Conservation (phyloP, 2,329 filamentous ascomycete genomes). For the Purpureocillium lavendulum region DNA sequence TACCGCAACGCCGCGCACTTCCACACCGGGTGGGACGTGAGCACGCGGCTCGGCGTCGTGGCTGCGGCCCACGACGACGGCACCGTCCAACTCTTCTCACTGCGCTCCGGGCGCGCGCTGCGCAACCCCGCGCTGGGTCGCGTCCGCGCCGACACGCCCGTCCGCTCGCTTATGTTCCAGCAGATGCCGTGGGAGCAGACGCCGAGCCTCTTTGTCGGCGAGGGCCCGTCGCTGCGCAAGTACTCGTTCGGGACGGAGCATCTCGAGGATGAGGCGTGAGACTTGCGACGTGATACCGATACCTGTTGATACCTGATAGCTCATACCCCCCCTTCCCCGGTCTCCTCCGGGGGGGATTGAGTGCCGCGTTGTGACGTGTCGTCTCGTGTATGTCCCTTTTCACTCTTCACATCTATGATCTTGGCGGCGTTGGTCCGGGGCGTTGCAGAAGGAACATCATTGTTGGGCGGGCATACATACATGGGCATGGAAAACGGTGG, state of each 20-base stretch:
- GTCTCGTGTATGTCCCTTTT: too few species aligned
- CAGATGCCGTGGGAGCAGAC: constrained; percentile 32
- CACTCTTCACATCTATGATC: too few species aligned
- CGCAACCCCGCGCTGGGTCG: constrained; percentile 14
- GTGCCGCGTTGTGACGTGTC: too few species aligned
- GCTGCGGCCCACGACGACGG: constrained; percentile 46
- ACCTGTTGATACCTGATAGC: too few species aligned
- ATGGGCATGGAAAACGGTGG: too few species aligned
- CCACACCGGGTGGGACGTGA: constrained; percentile 43
- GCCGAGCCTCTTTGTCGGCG: constrained; percentile 39
- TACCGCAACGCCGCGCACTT: constrained; percentile 42
- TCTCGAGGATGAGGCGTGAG: constrained; percentile 25
- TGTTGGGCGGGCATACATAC: too few species aligned
- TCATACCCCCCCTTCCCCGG: too few species aligned
- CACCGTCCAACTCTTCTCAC: constrained; percentile 39
- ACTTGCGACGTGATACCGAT: too few species aligned
- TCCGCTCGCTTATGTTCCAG: constrained; percentile 37
- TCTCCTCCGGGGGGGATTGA: too few species aligned
- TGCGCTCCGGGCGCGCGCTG: constrained; percentile 34
- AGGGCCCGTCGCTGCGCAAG: constrained; percentile 27
- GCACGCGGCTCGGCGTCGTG: constrained; percentile 36
- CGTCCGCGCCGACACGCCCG: constrained; percentile 17
- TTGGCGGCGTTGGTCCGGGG: too few species aligned
- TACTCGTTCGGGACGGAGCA: constrained; percentile 31
- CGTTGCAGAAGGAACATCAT: too few species aligned